A percentile compares a stretch with the other conserved stretches of the same genome.
Evolutionary conservation across 75 land plant species (phyloP).

Genomic region (Pinus tabuliformis): DNA sequence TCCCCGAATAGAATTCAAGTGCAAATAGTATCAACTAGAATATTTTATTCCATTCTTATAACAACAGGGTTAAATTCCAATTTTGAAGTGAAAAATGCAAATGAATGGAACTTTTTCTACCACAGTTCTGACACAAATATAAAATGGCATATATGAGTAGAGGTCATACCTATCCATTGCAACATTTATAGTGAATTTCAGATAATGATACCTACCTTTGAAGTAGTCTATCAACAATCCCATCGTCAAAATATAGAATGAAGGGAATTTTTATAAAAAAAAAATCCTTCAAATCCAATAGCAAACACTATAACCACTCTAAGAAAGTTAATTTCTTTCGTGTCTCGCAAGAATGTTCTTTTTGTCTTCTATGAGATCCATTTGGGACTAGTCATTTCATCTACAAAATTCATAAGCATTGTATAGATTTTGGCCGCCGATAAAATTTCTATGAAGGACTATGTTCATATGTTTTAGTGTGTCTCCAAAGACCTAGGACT

Average conservation of each 20-base stretch:
- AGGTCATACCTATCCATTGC: too few relatives aligned
- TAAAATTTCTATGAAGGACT: constrained; percentile 20
- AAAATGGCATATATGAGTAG: too few relatives aligned
- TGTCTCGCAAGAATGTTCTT: constrained; percentile 49
- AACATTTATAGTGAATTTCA: constrained; percentile 12
- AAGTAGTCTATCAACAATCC: too few relatives aligned
- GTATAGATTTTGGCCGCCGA: constrained; percentile 35
- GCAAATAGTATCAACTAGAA: too few relatives aligned
- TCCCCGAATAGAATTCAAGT: too few relatives aligned
- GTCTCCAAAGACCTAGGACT: constrained; percentile 79
- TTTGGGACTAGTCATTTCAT: constrained; percentile 56
- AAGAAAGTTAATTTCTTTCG: constrained; percentile 46
- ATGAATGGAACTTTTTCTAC: too few relatives aligned
- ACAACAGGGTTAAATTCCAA: too few relatives aligned
- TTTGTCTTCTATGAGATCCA: constrained; percentile 75
- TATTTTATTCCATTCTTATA: too few relatives aligned
- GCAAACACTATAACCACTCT: constrained; percentile 44
- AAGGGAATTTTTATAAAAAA: constrained; percentile 45
- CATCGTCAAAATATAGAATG: constrained; percentile 23
- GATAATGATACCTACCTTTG: too few relatives aligned
- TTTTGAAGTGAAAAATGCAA: too few relatives aligned
- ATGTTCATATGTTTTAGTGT: constrained; percentile 74
- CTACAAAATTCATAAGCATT: constrained; percentile 54
- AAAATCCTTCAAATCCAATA: constrained; percentile 74
- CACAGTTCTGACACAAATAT: too few relatives aligned